phyloP scores from a whole-genome alignment of 768 basidiomycete species.

The Cystoderma amianthinum region DNA sequence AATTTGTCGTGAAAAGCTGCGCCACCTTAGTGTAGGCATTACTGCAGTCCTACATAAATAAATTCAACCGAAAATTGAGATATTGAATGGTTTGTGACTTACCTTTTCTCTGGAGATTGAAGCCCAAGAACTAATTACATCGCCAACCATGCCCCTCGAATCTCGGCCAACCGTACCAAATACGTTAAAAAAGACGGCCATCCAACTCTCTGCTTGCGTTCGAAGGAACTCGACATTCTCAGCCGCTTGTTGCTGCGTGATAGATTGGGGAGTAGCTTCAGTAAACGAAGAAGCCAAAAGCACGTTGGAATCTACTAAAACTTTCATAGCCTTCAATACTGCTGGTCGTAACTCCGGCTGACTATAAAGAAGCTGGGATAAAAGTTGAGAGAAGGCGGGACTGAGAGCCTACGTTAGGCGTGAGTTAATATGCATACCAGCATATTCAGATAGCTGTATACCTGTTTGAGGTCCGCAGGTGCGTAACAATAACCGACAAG shows the following conservation, averaged over 20 bases:
- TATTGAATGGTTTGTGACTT: conserved; percentile 8
- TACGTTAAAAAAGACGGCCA: conserved; percentile 95
- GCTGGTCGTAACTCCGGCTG: conserved; percentile 80
- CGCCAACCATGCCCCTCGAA: conserved; percentile 69
- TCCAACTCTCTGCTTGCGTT: conserved; percentile 84
- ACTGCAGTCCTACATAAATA: conserved; percentile 57
- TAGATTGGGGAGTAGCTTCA: conserved; percentile 18
- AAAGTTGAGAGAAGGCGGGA: conserved; percentile 75
- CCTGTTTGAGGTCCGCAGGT: conserved; percentile 67
- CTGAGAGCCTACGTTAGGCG: conserved; percentile 54
- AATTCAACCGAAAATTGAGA: no score
- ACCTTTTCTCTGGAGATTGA: conserved; percentile 72
- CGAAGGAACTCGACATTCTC: conserved; percentile 68
- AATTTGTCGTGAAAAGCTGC: conserved; percentile 59
- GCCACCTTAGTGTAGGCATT: conserved; percentile 78
- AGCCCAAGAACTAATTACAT: conserved; percentile 85
- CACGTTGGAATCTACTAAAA: conserved; percentile 76
- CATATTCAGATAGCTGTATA: conserved; percentile 15
- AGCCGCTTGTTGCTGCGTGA: conserved; percentile 54
- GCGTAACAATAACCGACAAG: conserved; percentile 87
- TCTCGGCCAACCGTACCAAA: conserved; percentile 82
- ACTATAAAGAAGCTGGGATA: conserved; percentile 89
- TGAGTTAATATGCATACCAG: not conserved
- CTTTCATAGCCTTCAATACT: conserved; percentile 75
- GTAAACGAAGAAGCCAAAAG: conserved; percentile 36